Percentiles rank a stretch among this genome's conserved stretches.
These are phyloP conservation scores for Guadua angustifolia DNA, from an alignment of 176 grass and related monocot species.

Conservation along the genomic window DNA sequence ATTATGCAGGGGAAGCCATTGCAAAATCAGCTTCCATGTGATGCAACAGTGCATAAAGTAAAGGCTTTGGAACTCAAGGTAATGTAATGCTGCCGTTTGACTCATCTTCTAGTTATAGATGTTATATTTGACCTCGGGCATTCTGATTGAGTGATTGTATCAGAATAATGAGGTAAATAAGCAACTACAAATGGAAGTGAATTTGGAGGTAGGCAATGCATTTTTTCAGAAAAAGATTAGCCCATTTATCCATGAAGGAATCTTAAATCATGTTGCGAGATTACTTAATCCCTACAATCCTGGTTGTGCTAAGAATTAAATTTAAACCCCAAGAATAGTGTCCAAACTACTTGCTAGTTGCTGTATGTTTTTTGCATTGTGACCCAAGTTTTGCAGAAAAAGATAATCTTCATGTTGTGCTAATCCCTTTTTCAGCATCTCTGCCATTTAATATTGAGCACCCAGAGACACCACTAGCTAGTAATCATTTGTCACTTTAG, in stretches of 20 bases:
- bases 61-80: constrained; percentile 37
- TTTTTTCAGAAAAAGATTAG: too few relatives aligned
- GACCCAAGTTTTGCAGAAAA: constrained; percentile 7
- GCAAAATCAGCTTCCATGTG: constrained; percentile 25
- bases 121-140: constrained; percentile 12
- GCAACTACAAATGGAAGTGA: too few relatives aligned
- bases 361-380: too few relatives aligned
- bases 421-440: constrained; percentile 42
- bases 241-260: too few relatives aligned
- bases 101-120: constrained; percentile 20
- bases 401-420: neutral
- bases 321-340: too few relatives aligned
- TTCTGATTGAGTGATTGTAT: constrained; percentile 20
- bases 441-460: constrained; percentile 13
- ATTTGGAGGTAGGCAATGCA: too few relatives aligned
- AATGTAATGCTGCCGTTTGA: constrained; percentile 2
- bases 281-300: too few relatives aligned
- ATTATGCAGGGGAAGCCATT: constrained; percentile 19
- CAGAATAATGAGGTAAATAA: constrained; percentile 37
- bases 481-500: too few relatives aligned
- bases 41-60: neutral
- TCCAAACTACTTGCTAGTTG: too few relatives aligned
- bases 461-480: constrained; percentile 16
- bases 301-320: too few relatives aligned
- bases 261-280: too few relatives aligned